These are phyloP conservation scores for Talaromyces liani DNA, from an alignment of 495 filamentous ascomycete genomes.

Conservation along the genomic window DNA sequence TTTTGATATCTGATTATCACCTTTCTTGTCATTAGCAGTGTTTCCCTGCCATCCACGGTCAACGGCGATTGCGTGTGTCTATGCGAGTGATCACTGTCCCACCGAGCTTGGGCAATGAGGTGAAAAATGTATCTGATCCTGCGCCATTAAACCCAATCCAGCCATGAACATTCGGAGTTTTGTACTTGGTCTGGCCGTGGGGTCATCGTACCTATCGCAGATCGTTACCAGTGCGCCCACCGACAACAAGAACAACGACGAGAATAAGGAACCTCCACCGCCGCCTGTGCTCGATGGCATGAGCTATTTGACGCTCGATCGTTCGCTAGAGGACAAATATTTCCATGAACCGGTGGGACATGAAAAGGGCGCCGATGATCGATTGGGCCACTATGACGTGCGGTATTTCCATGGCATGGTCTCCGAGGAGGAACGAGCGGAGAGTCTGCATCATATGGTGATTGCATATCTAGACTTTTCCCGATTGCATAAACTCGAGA, in stretches of 20 bases:
- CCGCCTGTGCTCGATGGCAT: conserved; percentile 2
- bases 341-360: conserved; percentile 23
- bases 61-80: background rate
- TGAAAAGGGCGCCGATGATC: conserved; percentile 50
- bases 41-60: background rate
- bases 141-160: background rate
- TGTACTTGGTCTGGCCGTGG: background rate
- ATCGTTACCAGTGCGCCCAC: background rate
- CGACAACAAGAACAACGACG: background rate
- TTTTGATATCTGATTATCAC: background rate
- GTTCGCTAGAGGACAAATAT: conserved; percentile 36
- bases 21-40: background rate
- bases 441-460: conserved; percentile 60
- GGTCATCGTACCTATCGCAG: background rate
- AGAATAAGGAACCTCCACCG: background rate
- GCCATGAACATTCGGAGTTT: background rate
- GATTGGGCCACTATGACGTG: conserved; percentile 62
- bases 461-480: conserved; percentile 66
- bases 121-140: background rate
- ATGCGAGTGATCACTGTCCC: background rate
- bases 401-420: conserved; percentile 59
- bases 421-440: conserved; percentile 53
- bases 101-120: background rate
- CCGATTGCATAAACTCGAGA: conserved; percentile 56
- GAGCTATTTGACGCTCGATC: background rate